phyloP scores from a whole-genome alignment of 495 filamentous ascomycete genomes.

The Aspergillus homomorphus region DNA sequence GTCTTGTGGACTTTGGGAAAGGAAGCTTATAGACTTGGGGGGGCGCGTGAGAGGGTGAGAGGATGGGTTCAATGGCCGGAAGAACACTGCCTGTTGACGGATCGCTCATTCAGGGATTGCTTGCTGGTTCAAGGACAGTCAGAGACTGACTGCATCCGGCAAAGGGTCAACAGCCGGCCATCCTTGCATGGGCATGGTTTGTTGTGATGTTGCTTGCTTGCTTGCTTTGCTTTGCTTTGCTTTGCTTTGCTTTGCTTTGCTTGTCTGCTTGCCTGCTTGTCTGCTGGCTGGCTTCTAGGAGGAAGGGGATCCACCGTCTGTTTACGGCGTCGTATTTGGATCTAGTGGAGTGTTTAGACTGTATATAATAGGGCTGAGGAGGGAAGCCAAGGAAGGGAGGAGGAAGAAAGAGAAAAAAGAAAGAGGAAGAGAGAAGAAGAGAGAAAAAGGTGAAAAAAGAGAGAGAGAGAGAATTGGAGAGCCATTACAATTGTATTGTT shows the following conservation, averaged over 20 bases:
- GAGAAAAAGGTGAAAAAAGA: neutral
- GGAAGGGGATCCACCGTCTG: conserved; percentile 12
- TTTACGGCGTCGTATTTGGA: conserved; percentile 13
- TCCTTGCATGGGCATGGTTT: neutral
- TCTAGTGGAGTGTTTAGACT: neutral
- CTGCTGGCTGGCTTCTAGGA: neutral
- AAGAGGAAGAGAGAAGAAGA: neutral
- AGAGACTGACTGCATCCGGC: neutral
- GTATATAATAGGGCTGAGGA: neutral
- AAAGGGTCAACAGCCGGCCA: neutral
- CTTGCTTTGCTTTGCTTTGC: neutral
- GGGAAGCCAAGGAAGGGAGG: neutral
- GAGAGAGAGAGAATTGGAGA: no score
- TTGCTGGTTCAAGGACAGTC: neutral
- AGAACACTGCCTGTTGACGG: neutral
- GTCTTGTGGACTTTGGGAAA: neutral
- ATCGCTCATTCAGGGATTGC: neutral
- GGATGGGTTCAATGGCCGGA: neutral
- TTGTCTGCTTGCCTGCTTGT: no score
- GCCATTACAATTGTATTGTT: neutral
- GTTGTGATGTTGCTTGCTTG: conserved; percentile 1
- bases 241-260: neutral
- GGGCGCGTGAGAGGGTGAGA: no score
- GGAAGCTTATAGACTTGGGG: neutral
- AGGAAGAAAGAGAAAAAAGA: neutral